Percentiles rank a stretch among this genome's conserved stretches.
Evolutionary conservation across 2,329 filamentous ascomycete species (phyloP).

Genomic region (Calonectria henricotiae): DNA sequence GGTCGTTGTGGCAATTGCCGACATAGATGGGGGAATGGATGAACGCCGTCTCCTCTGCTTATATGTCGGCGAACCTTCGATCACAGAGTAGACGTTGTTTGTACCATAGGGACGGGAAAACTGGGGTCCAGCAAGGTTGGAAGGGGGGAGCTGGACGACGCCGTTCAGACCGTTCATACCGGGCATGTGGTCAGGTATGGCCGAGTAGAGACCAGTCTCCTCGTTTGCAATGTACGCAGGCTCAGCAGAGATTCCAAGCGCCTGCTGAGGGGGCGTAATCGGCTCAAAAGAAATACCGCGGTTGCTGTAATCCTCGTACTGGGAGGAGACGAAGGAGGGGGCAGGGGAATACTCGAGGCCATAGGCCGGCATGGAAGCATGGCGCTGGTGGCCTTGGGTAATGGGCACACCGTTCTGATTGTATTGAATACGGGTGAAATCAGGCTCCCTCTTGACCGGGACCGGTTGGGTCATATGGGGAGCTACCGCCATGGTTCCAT

Average conservation of each 20-base stretch:
- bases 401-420: constrained; percentile 93
- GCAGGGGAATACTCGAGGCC: constrained; percentile 96
- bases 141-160: constrained; percentile 91
- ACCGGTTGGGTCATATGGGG: constrained; percentile 78
- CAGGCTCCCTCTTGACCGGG: constrained; percentile 89
- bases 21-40: constrained; percentile 87
- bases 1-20: constrained; percentile 78
- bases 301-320: constrained; percentile 98
- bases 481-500: constrained; percentile 80
- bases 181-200: constrained; percentile 87
- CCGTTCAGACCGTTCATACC: constrained; percentile 84
- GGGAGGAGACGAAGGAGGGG: constrained; percentile 98
- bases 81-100: constrained; percentile 93
- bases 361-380: constrained; percentile 98
- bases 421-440: constrained; percentile 87
- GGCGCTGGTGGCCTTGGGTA: constrained; percentile 87
- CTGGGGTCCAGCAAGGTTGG: constrained; percentile 85
- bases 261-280: constrained; percentile 94
- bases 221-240: constrained; percentile 98
- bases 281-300: constrained; percentile 97
- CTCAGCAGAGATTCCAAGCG: constrained; percentile 85
- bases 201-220: constrained; percentile 95
- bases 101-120: constrained; percentile 82
- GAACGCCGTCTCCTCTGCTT: constrained; percentile 96
- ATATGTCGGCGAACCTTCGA: constrained; percentile 98